Evolutionary conservation across 2,329 filamentous ascomycete species (phyloP).

Genomic region (Pseudogymnoascus sp.): DNA sequence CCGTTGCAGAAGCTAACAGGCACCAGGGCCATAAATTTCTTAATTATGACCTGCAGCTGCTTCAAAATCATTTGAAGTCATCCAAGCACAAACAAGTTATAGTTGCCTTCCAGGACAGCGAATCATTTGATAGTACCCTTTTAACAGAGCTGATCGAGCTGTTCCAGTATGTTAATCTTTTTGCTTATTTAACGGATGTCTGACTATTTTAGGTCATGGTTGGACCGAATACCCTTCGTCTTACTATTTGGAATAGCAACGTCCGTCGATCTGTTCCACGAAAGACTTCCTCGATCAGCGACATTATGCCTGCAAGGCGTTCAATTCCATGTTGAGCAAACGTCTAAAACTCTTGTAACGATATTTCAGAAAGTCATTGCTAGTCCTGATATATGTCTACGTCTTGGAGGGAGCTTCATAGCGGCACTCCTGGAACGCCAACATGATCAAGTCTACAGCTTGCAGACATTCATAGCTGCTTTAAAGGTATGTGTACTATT

Average conservation of each 20-base stretch:
- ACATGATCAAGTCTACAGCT: conserved; percentile 67
- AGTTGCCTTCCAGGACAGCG: conserved; percentile 71
- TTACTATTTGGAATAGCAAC: conserved; percentile 75
- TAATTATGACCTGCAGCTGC: conserved; percentile 69
- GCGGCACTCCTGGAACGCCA: conserved; percentile 62
- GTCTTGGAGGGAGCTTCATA: conserved; percentile 57
- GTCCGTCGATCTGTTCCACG: conserved; percentile 71
- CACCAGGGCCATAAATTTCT: conserved; percentile 55
- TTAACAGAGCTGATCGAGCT: conserved; percentile 63
- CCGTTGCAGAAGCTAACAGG: conserved; percentile 10
- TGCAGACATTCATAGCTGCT: conserved; percentile 62
- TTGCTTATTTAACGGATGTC: neutral
- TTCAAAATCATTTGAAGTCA: conserved; percentile 51
- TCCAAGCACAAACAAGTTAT: conserved; percentile 52
- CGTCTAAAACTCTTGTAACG: conserved; percentile 61
- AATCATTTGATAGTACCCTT: conserved; percentile 68
- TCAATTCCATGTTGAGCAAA: conserved; percentile 71
- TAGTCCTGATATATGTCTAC: conserved; percentile 46
- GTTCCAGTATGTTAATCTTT: conserved; percentile 47
- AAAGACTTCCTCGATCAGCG: conserved; percentile 60
- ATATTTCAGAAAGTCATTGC: conserved; percentile 61
- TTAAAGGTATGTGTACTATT: conserved; percentile 46
- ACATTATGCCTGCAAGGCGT: conserved; percentile 60
- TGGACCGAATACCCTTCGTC: conserved; percentile 67
- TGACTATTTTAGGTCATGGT: conserved; percentile 48